Base-by-base conservation (phyloP, 169 alveolate species). In the Eimeria praecox region DNA sequence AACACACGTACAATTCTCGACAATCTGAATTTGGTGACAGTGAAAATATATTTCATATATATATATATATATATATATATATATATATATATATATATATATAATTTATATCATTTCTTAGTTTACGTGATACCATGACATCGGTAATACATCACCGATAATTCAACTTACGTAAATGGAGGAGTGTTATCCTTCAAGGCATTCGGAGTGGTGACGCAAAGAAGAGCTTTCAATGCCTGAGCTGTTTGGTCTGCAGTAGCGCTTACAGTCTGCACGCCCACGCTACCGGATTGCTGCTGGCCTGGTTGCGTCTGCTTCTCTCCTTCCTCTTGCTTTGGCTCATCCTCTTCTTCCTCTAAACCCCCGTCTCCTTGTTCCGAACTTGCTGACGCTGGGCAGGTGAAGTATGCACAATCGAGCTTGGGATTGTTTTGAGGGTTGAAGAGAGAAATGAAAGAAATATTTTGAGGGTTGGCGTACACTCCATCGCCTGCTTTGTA, bases 371-470 rank as follows among this genome's bases (percentile, higher is more conserved):
- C n/a, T n/a, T n/a, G n/a, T n/a, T n/a, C n/a, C n/a, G n/a, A n/a
- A n/a, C n/a, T n/a, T n/a, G n/a, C n/a, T n/a, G n/a, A n/a, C n/a
- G n/a, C n/a, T 30, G 83, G 83, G 83, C 52, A 71, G 30, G n/a
- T 33, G 52, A 40, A 75, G 62, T 35, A 75, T 24, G 86, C 86
- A 22, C 56, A 75, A 38, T 75, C 62, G 2, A 75, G 62, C 38
- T 75, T 40, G 12, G 62, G 24, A 9, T 0, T 44, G 8, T 40
- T 20, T 8, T 42, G 35, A 42, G 86, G 86, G 86, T 40, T 38
- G 86, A 75, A 42, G 62, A 42, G 86, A 62, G 86, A 18, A 8
- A 75, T 44, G n/a, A 73, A 73, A 54, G 86, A 75, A 22, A 42
- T 22, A 44, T 40, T 44, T 44, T 42, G 56, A 16, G 59, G 22